Evolutionary conservation across 2,329 filamentous ascomycete species (phyloP), one percentile per base, ranked within the genome.

Genomic region (Meredithiella fracta): DNA sequence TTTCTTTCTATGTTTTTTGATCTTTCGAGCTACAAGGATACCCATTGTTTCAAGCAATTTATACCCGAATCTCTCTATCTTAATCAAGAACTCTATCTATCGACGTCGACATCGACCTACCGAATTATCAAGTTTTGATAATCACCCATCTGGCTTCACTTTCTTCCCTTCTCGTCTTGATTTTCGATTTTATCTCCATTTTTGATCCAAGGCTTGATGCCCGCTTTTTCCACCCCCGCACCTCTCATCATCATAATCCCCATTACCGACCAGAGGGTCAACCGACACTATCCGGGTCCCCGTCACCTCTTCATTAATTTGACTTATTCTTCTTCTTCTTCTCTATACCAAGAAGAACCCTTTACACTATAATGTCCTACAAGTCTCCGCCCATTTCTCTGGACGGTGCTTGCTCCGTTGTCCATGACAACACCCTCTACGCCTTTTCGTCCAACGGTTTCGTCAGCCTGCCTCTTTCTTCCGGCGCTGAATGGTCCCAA

Each of bases 381-480:
- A 53, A 51, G 17, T 34, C 29, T 11, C 54, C 52, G 54, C 72
- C 77, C 54, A 75, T 80, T 65, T 73, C 82, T 60, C 72, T 96
- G 66, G 78, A 81, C 67, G 80, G 83, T 68, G 82, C 86, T 64
- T 97, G 91, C 70, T 88, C 89, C 58, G 79, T 85, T 64, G 77
- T 96, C 60, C 75, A 86, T 71, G 75, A 89, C 65, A 82, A 89
- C 67, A 88, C 82, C 11, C 79, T 97, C 54, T 97, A 94, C 71
- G 82, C 85, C 49, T 94, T 87, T 67, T 86, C 87, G 4, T 70
- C 80, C 7, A 70, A 78, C 50, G 85, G 80, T 26, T 90, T 97
- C 63, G 79, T 89, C 66, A 84, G 85, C 7, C 69, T 97, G 61
- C 68, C 74, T 11, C 70, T 97, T 60, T 69, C 77, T 60, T 68